Percentiles rank a stretch among this genome's conserved stretches.
Evolutionary conservation across 305 asterid species (phyloP).

Genomic region (Fraxinus velutina): DNA sequence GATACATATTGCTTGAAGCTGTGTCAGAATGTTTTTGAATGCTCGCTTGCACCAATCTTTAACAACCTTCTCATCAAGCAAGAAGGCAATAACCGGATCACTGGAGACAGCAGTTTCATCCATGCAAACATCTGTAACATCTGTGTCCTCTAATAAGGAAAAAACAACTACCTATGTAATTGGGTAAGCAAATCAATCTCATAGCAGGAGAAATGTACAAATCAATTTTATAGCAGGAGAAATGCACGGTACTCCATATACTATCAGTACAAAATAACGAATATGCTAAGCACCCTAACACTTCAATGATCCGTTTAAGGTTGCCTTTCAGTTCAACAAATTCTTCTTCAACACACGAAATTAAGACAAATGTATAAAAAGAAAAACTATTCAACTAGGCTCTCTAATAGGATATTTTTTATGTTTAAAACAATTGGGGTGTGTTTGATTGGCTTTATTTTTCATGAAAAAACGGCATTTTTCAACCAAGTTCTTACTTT

Average conservation of each 20-base stretch:
- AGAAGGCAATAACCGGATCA: conserved; percentile 84
- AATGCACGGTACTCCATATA: neutral
- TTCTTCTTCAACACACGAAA: neutral
- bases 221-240: conserved; percentile 15
- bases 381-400: neutral
- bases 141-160: conserved; percentile 64
- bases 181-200: conserved; percentile 13
- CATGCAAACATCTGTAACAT: conserved; percentile 94
- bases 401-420: neutral
- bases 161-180: conserved; percentile 19
- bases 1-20: conserved; percentile 75
- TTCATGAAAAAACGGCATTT: too few relatives aligned
- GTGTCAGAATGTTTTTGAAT: conserved; percentile 50
- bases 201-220: conserved; percentile 9
- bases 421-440: neutral
- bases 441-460: neutral
- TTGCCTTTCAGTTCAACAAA: neutral
- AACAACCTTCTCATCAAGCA: conserved; percentile 95
- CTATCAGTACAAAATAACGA: neutral
- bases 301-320: neutral
- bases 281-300: neutral
- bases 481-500: neutral
- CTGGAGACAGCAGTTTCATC: conserved; percentile 95
- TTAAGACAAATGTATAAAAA: neutral
- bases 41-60: conserved; percentile 92